phyloP scores from a whole-genome alignment of 164 flowering plant genomes.

The Magnolia changhungtana region DNA sequence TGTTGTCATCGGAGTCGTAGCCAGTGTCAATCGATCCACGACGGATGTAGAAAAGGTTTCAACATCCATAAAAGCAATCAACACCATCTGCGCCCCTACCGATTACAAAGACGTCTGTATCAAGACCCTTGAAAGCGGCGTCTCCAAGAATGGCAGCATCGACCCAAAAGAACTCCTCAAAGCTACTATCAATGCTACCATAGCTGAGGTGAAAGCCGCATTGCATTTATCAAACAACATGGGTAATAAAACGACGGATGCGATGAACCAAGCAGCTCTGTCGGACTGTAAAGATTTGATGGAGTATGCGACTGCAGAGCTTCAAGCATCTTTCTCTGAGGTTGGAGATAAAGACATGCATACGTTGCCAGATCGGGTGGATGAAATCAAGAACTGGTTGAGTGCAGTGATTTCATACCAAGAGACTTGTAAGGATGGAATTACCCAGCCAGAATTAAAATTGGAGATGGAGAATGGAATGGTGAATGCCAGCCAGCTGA shows the following conservation, averaged over 20 bases:
- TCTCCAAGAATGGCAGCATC: constrained; percentile 15
- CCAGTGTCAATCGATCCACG: not conserved
- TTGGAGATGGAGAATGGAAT: constrained; percentile 25
- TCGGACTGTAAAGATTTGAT: constrained; percentile 51
- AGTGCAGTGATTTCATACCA: constrained; percentile 55
- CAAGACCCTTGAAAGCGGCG: constrained; percentile 23
- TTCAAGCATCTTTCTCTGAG: constrained; percentile 30
- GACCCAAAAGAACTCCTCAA: constrained; percentile 37
- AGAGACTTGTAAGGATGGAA: constrained; percentile 46
- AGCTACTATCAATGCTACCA: constrained; percentile 30
- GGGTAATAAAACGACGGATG: constrained; percentile 11
- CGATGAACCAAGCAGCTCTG: constrained; percentile 26
- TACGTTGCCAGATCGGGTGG: constrained; percentile 23
- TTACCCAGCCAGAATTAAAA: constrained; percentile 29
- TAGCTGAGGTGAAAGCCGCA: constrained; percentile 26
- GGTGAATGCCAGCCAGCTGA: constrained; percentile 33
- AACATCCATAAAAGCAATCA: constrained; percentile 26
- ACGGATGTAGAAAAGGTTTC: not conserved
- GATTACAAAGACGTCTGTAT: constrained; percentile 42
- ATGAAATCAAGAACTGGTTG: constrained; percentile 45
- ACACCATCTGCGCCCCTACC: constrained; percentile 37
- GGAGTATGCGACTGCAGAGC: constrained; percentile 34
- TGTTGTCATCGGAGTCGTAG: constrained; percentile 30
- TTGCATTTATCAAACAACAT: constrained; percentile 6
- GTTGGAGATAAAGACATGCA: constrained; percentile 32